A percentile compares a stretch with the other conserved stretches of the same genome.
phyloP scores from a whole-genome alignment of 2,329 filamentous ascomycete genomes.

The Leptographium procerum region DNA sequence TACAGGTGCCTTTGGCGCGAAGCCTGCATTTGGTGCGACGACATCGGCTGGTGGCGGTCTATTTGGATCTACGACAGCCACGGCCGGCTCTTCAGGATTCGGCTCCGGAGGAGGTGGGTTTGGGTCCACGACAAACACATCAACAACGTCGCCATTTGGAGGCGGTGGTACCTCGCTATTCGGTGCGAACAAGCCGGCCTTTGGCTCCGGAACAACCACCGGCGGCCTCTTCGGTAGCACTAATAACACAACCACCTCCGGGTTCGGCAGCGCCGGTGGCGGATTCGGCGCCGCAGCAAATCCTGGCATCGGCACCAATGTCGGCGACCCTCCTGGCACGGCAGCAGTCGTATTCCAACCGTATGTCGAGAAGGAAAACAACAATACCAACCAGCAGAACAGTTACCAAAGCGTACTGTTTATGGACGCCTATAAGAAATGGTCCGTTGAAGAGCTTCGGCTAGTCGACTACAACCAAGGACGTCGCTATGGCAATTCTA shows the following conservation, averaged over 20 bases:
- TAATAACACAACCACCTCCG: slow-evolving; percentile 21
- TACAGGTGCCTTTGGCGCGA: slow-evolving; percentile 21
- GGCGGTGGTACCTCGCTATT: slow-evolving; percentile 37
- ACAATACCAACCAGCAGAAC: slow-evolving; percentile 36
- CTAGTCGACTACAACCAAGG: slow-evolving; percentile 83
- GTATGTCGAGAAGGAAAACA: slow-evolving; percentile 61
- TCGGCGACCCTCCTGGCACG: slow-evolving; percentile 57
- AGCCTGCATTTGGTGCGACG: slow-evolving; percentile 43
- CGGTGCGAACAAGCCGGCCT: slow-evolving; percentile 36
- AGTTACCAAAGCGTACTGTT: slow-evolving; percentile 73
- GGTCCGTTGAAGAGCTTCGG: slow-evolving; percentile 75
- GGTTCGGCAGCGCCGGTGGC: slow-evolving; percentile 25
- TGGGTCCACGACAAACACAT: slow-evolving; percentile 19
- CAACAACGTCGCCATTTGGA: slow-evolving; percentile 26
- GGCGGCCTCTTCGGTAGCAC: slow-evolving; percentile 36
- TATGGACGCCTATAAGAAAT: slow-evolving; percentile 74
- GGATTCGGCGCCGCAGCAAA: slow-evolving; percentile 26
- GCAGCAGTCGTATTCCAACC: slow-evolving; percentile 57
- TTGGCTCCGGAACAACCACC: slow-evolving; percentile 17
- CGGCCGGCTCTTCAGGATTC: slow-evolving; percentile 23
- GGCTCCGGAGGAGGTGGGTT: slow-evolving; percentile 32
- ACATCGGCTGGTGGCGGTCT: slow-evolving; percentile 29
- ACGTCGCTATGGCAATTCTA: slow-evolving; percentile 69
- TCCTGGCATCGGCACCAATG: slow-evolving; percentile 38
- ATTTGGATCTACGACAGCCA: slow-evolving; percentile 36